Base-by-base conservation (phyloP, 2,329 filamentous ascomycete species). In the Clonostachys solani region DNA sequence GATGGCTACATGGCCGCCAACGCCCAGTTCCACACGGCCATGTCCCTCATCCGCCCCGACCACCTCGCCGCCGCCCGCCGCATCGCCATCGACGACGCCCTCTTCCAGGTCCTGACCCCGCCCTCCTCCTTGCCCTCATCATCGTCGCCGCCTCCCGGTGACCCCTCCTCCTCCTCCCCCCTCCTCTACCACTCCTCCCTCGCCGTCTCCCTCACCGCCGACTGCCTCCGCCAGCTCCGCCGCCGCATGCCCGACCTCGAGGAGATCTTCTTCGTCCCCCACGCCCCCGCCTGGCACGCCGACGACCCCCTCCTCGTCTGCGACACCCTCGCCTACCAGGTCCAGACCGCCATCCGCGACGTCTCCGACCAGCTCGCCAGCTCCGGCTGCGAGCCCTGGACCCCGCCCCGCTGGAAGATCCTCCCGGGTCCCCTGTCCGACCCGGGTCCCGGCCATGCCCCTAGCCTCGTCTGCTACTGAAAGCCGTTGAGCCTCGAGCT, bases 1-100 rank as follows among this genome's bases (percentile, higher is more conserved):
- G 56, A 68, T 23, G 72, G 72, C 45, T 70, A 66, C 59, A 72
- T 72, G 65, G 70, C 68, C 17, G 64, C 72, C 44, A 65, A 69
- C 47, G 63, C 72, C 6, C 67, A 75, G 51, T 70, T 77, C 47
- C 63, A 65, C 44, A 72, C 70, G 13, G 67, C 67, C 54, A 63
- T 76, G 59, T 57, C 65, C 45, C 62, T 75, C 55, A 70, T 66
- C 52, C 61, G 63, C 40, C 66, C 62, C 6, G 55, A 54, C 10
- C 70, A 77, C 50, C 62, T 76, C 42, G 63, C 62, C 9, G 47
- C 53, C 12, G 65, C 77, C 16, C 64, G 63, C 34, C 64, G 68
- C 12, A 54, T 77, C 18, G 74, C 74, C 34, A 60, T 78, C 46
- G 73, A 67, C 54, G 73, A 75, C 49, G 61, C 61, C 5, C 58